Evolutionary conservation across 2,329 filamentous ascomycete species (phyloP), one percentile per base, ranked within the genome.

Genomic region (Lizonia empirigonia): DNA sequence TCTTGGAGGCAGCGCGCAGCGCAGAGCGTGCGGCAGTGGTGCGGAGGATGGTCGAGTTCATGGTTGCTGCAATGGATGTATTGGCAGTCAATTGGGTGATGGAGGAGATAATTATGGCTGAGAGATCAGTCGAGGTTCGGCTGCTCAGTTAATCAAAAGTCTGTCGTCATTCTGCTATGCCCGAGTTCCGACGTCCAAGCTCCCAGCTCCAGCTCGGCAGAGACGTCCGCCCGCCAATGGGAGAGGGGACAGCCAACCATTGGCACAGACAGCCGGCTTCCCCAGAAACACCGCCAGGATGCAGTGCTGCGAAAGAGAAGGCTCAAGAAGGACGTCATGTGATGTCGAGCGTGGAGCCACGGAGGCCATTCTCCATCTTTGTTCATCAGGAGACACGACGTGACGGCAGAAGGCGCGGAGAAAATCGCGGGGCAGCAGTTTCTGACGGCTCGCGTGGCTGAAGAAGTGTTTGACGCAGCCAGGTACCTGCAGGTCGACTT

Each of bases 31-130:
- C 80, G 64, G 85, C 82, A 58, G 83, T 82, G 62, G 85, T 85
- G 70, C 90, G 87, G 73, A 96, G 80, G 60, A 96, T 82, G 56
- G 87, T 81, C 49, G 87, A 80, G 71, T 90, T 86, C 91, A 96
- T 96, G 69, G 19, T 80, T 42, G 29, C 10, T 68, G 54, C 53
- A 58, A 57, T 63, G 52, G 62, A 52, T 56, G 46, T 26, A 22
- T 22, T 30, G 29, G 15, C 26, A 37, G 16, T 61, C 60, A 67
- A 68, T 67, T 66, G 65, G 30, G 19, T 52, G 33, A 40, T 26
- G 20, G 27, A 22, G 12, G 5, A 19, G 45, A n/a, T 38, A 18
- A 13, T 18, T 12, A n/a, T 5, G 26, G 37, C 33, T 22, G 10
- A 8, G 23, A 38, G 29, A 10, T 9, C 20, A 39, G 16, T 46